A percentile compares a stretch with the other conserved stretches of the same genome.
Conservation (phyloP, 108 stramenopile genomes). For the Skeletonema menzelii region DNA sequence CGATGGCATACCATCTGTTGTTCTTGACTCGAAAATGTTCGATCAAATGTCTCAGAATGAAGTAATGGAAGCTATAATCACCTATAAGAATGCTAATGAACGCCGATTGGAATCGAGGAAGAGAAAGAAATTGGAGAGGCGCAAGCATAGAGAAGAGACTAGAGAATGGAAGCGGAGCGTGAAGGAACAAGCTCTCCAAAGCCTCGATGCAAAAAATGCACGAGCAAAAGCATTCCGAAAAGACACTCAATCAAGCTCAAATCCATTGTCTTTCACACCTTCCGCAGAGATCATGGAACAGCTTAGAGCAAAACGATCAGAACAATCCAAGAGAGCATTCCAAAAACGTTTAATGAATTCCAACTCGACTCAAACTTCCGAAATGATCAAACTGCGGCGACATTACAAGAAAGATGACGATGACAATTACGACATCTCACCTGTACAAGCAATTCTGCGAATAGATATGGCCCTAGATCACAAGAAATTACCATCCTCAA, state of each 20-base stretch:
- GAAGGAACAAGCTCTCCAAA: not conserved
- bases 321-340: conserved; percentile 61
- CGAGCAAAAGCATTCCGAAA: conserved; percentile 11
- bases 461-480: conserved; percentile 60
- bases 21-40: conserved; percentile 57
- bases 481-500: conserved; percentile 33
- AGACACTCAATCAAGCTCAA: conserved; percentile 10
- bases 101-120: conserved; percentile 47
- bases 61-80: conserved; percentile 58
- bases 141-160: conserved; percentile 20
- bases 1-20: conserved; percentile 29
- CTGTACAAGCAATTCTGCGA: conserved; percentile 56
- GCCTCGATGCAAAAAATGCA: conserved; percentile 22
- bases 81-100: conserved; percentile 46
- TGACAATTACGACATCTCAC: conserved; percentile 12
- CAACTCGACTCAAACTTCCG: conserved; percentile 5
- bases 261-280: conserved; percentile 33
- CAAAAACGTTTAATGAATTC: conserved; percentile 52
- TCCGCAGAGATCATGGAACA: conserved; percentile 22
- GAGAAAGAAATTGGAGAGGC: conserved; percentile 29
- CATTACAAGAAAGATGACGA: not conserved
- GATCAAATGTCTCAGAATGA: conserved; percentile 65
- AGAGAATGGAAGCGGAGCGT: conserved; percentile 27
- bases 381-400: conserved; percentile 22
- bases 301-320: conserved; percentile 26